Evolutionary conservation across 148 eudicot genomes (phyloP).

Genomic region (Camellia lanceoleosa): DNA sequence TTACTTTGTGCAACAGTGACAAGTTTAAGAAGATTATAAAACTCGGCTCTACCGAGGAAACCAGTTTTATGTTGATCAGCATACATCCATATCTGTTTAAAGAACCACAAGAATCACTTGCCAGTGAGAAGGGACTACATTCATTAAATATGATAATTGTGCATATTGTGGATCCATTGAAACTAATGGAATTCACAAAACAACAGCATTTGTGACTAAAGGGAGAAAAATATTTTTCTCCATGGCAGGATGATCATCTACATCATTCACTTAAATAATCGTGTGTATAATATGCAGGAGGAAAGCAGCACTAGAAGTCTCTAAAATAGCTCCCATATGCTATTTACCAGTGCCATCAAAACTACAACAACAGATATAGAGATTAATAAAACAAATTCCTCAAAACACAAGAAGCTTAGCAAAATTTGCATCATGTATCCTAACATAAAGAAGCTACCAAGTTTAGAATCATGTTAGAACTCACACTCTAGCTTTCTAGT

Average conservation of each 20-base stretch:
- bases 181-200: background rate
- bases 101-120: conserved; percentile 11
- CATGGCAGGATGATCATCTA: background rate
- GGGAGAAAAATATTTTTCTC: background rate
- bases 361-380: background rate
- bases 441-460: background rate
- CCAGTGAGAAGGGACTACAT: background rate
- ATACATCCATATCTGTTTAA: conserved; percentile 78
- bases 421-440: background rate
- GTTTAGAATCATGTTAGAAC: background rate
- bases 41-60: conserved; percentile 85
- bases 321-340: background rate
- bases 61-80: conserved; percentile 79
- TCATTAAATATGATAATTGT: background rate
- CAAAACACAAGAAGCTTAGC: conserved; percentile 1
- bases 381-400: background rate
- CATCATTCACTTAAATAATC: background rate
- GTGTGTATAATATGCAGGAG: background rate
- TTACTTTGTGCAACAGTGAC: conserved; percentile 95
- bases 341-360: conserved; percentile 10
- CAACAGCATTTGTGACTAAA: background rate
- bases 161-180: background rate
- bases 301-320: background rate
- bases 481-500: background rate
- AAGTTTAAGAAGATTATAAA: conserved; percentile 92